Evolutionary conservation across 495 filamentous ascomycete genomes (phyloP).

Genomic region (Talaromyces borbonicus): DNA sequence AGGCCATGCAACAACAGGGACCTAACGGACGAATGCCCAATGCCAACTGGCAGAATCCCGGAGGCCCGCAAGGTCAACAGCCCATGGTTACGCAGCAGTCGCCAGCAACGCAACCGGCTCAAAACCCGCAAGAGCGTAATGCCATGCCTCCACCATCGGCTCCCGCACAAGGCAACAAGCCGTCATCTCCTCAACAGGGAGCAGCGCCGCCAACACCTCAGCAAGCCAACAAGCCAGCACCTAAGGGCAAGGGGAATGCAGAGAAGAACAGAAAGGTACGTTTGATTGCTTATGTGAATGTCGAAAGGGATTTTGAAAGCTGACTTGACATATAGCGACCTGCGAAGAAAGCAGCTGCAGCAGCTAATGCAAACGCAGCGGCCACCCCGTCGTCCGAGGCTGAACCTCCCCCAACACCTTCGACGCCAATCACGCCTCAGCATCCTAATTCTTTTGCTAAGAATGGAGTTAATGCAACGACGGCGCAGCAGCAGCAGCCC

Average conservation of each 20-base stretch:
- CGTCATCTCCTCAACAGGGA: slow-evolving; percentile 69
- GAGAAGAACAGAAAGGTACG: slow-evolving; percentile 67
- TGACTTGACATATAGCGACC: slow-evolving; percentile 33
- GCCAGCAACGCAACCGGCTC: slow-evolving; percentile 43
- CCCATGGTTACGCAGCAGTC: slow-evolving; percentile 47
- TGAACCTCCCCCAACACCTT: slow-evolving; percentile 62
- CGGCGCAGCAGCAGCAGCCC: slow-evolving; percentile 30
- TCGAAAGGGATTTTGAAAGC: slow-evolving; percentile 6
- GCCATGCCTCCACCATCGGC: slow-evolving; percentile 87
- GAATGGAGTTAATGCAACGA: slow-evolving; percentile 41
- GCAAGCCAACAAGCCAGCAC: slow-evolving; percentile 64
- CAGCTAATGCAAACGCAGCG: slow-evolving; percentile 43
- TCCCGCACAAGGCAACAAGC: slow-evolving; percentile 53
- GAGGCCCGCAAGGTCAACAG: slow-evolving; percentile 34
- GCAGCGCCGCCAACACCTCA: slow-evolving; percentile 83
- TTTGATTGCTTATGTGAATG: slow-evolving; percentile 16
- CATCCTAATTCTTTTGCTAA: slow-evolving; percentile 55
- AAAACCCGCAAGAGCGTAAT: slow-evolving; percentile 63
- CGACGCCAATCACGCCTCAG: slow-evolving; percentile 80
- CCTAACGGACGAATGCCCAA: slow-evolving; percentile 40
- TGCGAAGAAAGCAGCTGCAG: slow-evolving; percentile 60
- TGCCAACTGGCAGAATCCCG: slow-evolving; percentile 42
- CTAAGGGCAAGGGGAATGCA: slow-evolving; percentile 70
- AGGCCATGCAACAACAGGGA: slow-evolving; percentile 31
- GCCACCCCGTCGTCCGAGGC: slow-evolving; percentile 70